phyloP scores from a whole-genome alignment of 1,284 basidiomycete species.

The Moesziomyces globuligerus region DNA sequence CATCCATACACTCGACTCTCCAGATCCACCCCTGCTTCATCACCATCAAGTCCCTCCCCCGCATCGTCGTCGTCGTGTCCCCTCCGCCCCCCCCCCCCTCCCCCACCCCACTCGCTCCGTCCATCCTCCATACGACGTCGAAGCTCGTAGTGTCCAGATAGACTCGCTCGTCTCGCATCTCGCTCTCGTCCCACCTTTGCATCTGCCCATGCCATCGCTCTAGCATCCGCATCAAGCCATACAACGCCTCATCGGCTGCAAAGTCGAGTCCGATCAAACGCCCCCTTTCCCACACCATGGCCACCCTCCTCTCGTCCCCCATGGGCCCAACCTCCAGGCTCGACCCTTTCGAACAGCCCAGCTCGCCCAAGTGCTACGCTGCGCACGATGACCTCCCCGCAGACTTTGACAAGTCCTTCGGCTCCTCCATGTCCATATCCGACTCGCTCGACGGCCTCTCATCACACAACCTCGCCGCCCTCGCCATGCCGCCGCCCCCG shows the following conservation, averaged over 20 bases:
- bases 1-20: neutral
- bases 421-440: conserved; percentile 66
- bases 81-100: neutral
- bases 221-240: neutral
- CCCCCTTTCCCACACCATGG: conserved; percentile 17
- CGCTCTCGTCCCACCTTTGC: neutral
- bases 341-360: conserved; percentile 50
- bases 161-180: no score
- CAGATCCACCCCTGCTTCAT: neutral
- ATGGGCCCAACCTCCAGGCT: conserved; percentile 29
- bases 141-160: no score
- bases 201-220: no score
- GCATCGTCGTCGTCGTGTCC: neutral
- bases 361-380: conserved; percentile 42
- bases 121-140: neutral
- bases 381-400: conserved; percentile 50
- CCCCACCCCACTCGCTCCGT: neutral
- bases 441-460: conserved; percentile 55
- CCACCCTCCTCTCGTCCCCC: conserved; percentile 45
- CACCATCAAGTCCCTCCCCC: neutral
- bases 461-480: conserved; percentile 12
- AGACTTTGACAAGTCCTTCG: conserved; percentile 64
- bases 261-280: neutral
- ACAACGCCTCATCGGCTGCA: neutral
- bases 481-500: conserved; percentile 10